phyloP scores from a whole-genome alignment of 2,329 filamentous ascomycete genomes.

The Dactylellina parvicollis region DNA sequence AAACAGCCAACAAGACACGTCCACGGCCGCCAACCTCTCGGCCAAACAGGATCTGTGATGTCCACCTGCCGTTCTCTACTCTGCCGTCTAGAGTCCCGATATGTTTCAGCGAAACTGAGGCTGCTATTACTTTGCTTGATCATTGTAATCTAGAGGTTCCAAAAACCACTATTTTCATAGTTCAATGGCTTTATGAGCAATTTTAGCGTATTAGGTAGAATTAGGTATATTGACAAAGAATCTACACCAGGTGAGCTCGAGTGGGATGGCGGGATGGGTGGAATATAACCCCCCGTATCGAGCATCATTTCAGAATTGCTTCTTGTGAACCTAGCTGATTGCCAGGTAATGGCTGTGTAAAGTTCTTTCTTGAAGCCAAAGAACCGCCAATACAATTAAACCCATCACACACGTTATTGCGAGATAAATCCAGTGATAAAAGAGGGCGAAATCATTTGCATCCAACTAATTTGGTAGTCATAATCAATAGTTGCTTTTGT shows the following conservation, averaged over 20 bases:
- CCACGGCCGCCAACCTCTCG: conserved; percentile 45
- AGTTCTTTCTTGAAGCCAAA: background rate
- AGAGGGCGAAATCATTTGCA: conserved; percentile 11
- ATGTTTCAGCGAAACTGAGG: conserved; percentile 33
- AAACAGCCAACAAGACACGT: conserved; percentile 46
- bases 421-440: background rate
- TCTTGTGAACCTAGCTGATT: background rate
- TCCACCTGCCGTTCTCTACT: conserved; percentile 6
- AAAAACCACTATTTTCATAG: no score
- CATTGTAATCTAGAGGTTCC: no score
- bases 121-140: conserved; percentile 22
- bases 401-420: background rate
- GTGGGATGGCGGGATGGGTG: conserved; percentile 7
- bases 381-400: background rate
- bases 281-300: no score
- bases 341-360: background rate
- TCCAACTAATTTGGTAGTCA: conserved; percentile 3
- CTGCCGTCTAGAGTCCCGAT: conserved; percentile 13
- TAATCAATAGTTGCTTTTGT: conserved; percentile 43
- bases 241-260: background rate
- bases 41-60: conserved; percentile 18
- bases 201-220: no score
- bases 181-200: no score
- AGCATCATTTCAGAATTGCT: conserved; percentile 9
- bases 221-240: no score